These are phyloP conservation scores for Euclidium syriacum DNA, from an alignment of 345 rosid species.

Conservation along the genomic window DNA sequence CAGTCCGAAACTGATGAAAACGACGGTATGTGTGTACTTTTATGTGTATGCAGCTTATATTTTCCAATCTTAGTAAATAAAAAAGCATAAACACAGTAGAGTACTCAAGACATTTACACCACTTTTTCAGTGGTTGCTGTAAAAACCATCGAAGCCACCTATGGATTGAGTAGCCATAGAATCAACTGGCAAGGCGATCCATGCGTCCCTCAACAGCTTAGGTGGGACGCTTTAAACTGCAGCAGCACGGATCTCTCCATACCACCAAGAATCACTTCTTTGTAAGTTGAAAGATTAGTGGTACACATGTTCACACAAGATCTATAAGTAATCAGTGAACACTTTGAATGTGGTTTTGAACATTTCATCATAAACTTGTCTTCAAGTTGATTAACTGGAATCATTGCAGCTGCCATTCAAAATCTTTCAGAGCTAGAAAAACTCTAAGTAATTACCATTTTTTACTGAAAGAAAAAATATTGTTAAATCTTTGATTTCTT, in stretches of 20 bases:
- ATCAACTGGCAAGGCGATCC: conserved; percentile 22
- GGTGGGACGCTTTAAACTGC: conserved; percentile 1
- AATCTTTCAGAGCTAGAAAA: conserved; percentile 18
- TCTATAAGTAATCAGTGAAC: background rate
- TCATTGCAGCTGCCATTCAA: conserved; percentile 20
- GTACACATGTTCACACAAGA: background rate
- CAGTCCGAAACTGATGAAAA: conserved; percentile 3
- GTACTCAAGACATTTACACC: too few species aligned
- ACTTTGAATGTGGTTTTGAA: background rate
- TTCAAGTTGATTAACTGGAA: conserved; percentile 31
- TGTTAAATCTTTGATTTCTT: background rate
- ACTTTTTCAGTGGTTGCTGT: background rate
- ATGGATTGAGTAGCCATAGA: background rate
- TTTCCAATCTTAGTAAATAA: too few species aligned
- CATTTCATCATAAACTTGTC: conserved; percentile 24
- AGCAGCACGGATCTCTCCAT: background rate
- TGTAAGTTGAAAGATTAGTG: background rate
- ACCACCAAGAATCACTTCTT: conserved; percentile 8
- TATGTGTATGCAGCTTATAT: too few species aligned
- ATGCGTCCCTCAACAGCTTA: background rate
- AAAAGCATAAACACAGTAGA: too few species aligned
- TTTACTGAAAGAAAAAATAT: background rate
- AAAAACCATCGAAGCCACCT: background rate
- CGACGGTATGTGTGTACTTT: conserved; percentile 31
- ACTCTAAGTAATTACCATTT: conserved; percentile 29